Base-by-base conservation (phyloP, 352 stramenopile species). In the Pythium grandisporangium region DNA sequence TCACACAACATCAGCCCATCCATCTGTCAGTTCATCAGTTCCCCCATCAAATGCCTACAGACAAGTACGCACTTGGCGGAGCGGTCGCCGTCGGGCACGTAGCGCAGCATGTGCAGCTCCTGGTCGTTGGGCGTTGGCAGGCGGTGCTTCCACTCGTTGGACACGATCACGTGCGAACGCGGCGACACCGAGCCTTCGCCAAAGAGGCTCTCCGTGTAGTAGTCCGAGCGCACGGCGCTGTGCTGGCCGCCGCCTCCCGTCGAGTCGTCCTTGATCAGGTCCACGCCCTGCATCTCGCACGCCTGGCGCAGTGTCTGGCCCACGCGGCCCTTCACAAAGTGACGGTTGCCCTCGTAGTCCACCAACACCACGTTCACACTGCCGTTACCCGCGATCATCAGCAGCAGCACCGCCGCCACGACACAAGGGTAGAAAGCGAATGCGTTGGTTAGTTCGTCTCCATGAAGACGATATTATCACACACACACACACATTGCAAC, bases 141-240 rank as follows among this genome's bases (percentile, higher is more conserved):
- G 66, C 87, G 88, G 51, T 44, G n/a, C 44, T 90, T 65, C 82
- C 82, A 94, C 58, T 92, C 79, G 65, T 94, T 90, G 41, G 82
- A 77, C 40, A 94, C 61, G 35, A 94, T 71, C 6, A 94, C 77
- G 58, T 94, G 82, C 48, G 82, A 94, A 58, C 86, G 78, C 19
- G 79, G 70, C 30, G 79, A 93, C 43, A 66, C 61, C 11, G 76
- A 63, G 42, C 61, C 81, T 61, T 94, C 82, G 40, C 82, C 82
- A 40, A 94, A 94, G 50, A 94, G 78, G 48, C 59, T 85, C 63
- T 94, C 82, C 8, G 79, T 92, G 69, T 91, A 94, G 48, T 77
- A 91, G 45, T 86, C 70, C 37, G 62, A 38, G 43, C 78, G 82
- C 38, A 61, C 49, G 39, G 70, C 74, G 58, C 75, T 69, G 65